phyloP scores from a whole-genome alignment of 331 rosid species.

The Acacia pycnantha region DNA sequence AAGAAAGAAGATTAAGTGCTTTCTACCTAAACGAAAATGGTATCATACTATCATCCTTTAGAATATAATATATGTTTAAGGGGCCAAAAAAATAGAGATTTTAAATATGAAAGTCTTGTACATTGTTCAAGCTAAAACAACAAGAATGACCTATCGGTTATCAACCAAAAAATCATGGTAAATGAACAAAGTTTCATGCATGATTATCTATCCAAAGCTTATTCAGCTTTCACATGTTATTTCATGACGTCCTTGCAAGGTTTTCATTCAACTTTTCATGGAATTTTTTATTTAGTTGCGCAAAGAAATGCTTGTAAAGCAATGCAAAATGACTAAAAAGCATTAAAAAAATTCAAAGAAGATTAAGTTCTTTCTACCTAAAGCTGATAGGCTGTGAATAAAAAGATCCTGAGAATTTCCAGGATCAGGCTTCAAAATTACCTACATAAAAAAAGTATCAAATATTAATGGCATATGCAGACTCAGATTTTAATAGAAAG shows the following conservation, averaged over 20 bases:
- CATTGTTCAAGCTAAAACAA: constrained; percentile 5
- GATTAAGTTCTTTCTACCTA: constrained; percentile 56
- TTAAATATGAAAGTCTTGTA: background rate
- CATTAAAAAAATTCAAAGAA: constrained; percentile 10
- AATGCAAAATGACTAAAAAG: constrained; percentile 18
- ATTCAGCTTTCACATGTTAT: constrained; percentile 16
- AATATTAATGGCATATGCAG: constrained; percentile 13
- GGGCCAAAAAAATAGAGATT: background rate
- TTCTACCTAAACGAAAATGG: constrained; percentile 47
- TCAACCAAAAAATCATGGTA: constrained; percentile 3
- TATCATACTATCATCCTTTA: background rate
- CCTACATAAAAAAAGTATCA: constrained; percentile 52
- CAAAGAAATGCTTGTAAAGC: constrained; percentile 10
- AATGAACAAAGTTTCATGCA: background rate
- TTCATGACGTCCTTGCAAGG: constrained; percentile 11
- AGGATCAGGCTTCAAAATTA: constrained; percentile 98
- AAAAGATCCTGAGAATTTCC: constrained; percentile 98
- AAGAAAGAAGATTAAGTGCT: constrained; percentile 12
- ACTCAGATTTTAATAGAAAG: constrained; percentile 16
- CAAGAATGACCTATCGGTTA: background rate
- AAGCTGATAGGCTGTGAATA: constrained; percentile 82
- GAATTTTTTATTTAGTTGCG: background rate
- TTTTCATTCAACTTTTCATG: constrained; percentile 16
- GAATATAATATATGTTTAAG: background rate
- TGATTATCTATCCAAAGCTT: background rate